Evolutionary conservation across 2,329 filamentous ascomycete species (phyloP), one percentile per base, ranked within the genome.

Genomic region (Teratosphaeria pseudoeucalypti): DNA sequence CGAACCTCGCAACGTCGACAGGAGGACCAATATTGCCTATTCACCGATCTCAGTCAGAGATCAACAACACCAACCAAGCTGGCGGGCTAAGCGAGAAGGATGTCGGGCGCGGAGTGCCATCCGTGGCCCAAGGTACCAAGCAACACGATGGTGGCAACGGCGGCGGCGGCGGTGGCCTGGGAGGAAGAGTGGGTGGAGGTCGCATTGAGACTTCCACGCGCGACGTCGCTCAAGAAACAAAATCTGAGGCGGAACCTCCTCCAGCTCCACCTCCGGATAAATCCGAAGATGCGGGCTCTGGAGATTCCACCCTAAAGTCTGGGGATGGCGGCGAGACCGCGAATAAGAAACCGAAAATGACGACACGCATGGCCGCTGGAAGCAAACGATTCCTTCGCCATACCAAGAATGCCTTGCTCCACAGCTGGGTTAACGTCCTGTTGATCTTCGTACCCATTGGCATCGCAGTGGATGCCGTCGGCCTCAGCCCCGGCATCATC

Each of bases 391-490:
- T 85, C 71, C 74, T 79, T 64, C 80, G 78, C 39, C 78, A 80
- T 65, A 75, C 75, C 58, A 79, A 80, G 77, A 71, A 84, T 85
- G 78, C 78, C 68, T 67, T 92, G 63, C 81, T 85, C 52, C 84
- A 89, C 71, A 90, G 85, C 77, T 90, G 86, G 82, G 78, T 92
- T 76, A 92, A 94, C 71, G 68, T 90, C 58, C 77, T 92, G 65
- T 78, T 92, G 63, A 75, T 92, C 58, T 91, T 91, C 69, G 89
- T 92, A 34, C 89, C 89, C 7, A 79, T 89, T 57, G 89, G 89
- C 66, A 92, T 94, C 67, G 80, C 80, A 61, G 79, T 85, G 59
- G 79, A 87, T 58, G 69, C 73, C 11, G 72, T 74, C 14, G 63
- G 68, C 32, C 63, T 79, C 55, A 74, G 70, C 55, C 67, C 76